A percentile compares a stretch with the other conserved stretches of the same genome.
Conservation (phyloP, 2,329 filamentous ascomycete species). For the Trichophyton benhamiae region DNA sequence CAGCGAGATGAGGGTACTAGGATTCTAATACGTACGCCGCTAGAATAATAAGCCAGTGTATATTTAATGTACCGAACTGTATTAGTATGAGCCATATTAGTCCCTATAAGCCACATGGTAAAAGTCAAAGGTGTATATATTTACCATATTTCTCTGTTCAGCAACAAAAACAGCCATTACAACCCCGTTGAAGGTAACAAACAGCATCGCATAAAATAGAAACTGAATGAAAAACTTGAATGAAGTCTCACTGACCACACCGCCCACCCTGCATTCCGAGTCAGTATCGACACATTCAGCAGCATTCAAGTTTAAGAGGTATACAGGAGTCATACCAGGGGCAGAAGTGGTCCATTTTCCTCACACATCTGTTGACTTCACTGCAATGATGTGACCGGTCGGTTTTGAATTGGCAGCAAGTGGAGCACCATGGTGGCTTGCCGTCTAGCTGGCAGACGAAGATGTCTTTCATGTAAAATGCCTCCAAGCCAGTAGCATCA, state of each 20-base stretch:
- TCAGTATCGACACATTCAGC: background rate
- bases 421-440: conserved; percentile 72
- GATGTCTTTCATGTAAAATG: conserved; percentile 69
- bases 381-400: conserved; percentile 80
- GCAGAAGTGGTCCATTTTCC: conserved; percentile 92
- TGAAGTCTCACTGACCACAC: conserved; percentile 71
- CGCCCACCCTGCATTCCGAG: conserved; percentile 57
- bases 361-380: conserved; percentile 67
- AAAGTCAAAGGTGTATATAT: conserved; percentile 8
- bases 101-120: background rate
- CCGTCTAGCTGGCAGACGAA: conserved; percentile 78
- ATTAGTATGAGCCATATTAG: conserved; percentile 6
- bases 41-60: conserved; percentile 54
- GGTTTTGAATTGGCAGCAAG: conserved; percentile 75
- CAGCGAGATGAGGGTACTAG: background rate
- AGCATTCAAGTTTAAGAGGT: background rate
- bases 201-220: conserved; percentile 57
- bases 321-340: conserved; percentile 46
- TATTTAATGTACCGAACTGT: conserved; percentile 36
- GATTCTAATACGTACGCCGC: conserved; percentile 40
- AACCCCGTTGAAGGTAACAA: conserved; percentile 52
- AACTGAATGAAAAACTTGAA: conserved; percentile 95
- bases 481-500: conserved; percentile 57
- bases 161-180: conserved; percentile 53
- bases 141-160: conserved; percentile 39